These are phyloP conservation scores for Mycena leptocephala DNA, from an alignment of 768 basidiomycete genomes.

Conservation along the genomic window DNA sequence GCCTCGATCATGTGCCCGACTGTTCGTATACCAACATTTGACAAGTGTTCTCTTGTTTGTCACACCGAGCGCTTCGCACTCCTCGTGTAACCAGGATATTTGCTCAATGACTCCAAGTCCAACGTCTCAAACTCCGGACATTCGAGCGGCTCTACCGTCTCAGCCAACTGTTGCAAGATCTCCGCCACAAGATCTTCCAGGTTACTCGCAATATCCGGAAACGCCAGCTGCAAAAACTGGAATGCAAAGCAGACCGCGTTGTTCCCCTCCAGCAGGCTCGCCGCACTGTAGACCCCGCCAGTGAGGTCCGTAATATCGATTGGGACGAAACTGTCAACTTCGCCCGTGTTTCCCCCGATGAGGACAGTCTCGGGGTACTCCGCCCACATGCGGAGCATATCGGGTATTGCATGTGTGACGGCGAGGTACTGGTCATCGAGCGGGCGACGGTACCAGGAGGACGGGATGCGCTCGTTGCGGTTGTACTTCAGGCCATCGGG, in stretches of 20 bases:
- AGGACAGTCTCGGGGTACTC: not conserved
- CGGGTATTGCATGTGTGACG: not conserved
- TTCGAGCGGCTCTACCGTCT: not conserved
- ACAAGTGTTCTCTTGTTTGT: no score
- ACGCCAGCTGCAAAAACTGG: not conserved
- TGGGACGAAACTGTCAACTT: not conserved
- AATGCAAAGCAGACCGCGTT: slow-evolving; percentile 10
- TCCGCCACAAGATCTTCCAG: not conserved
- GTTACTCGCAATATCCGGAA: not conserved
- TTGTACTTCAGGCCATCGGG: not conserved
- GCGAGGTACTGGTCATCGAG: not conserved
- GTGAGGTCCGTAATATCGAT: not conserved
- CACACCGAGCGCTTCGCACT: not conserved
- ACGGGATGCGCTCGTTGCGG: slow-evolving; percentile 19
- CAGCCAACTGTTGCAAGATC: not conserved
- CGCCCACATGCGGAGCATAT: not conserved
- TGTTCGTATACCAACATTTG: no score
- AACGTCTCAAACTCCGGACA: not conserved
- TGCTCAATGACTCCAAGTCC: not conserved
- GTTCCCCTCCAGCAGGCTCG: not conserved
- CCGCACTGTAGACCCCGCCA: not conserved
- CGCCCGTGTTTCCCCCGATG: slow-evolving; percentile 8
- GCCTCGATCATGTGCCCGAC: no score
- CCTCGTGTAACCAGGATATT: slow-evolving; percentile 19
- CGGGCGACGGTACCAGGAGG: slow-evolving; percentile 20